Evolutionary conservation across 768 basidiomycete genomes (phyloP), one percentile per base, ranked within the genome.

Genomic region (Pulveroboletus sp.): DNA sequence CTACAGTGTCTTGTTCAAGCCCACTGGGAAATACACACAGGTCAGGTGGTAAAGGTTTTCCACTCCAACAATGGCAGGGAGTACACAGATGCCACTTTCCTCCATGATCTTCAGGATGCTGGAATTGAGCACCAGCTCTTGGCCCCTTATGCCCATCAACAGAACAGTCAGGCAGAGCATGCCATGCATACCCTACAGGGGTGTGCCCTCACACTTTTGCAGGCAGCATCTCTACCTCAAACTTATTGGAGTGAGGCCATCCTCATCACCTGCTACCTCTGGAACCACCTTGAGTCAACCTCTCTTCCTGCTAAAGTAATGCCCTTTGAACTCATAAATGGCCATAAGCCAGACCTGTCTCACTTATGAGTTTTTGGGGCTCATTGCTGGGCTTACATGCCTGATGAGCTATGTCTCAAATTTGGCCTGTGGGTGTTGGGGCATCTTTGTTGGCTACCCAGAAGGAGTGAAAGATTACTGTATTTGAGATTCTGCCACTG

Each of bases 111-210:
- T 1, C 4, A 27, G 1, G 31, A 24, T 3, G 23, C 14, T 8
- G 70, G 67, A 0, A 66, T 70, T 10, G 14, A 26, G 0, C 44
- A 58, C 1, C 63, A 68, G 35, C 12, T 54, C 0, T 58, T 64
- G 5, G 59, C 54, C 1, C 63, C 69, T 0, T 68, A 70, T 54
- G 59, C 65, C 2, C 67, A 71, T 34, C 56, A 59, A 3, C 68
- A 70, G 50, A 70, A 70, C 51, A 61, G 69, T 0, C 65, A 62
- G 31, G 59, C 56, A 5, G 65, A 72, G 40, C 40, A 60, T 0
- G 64, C 56, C 32, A 62, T 71, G 20, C 42, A 60, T 0, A 68
- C 63, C 0, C 50, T 70, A 1, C 54, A 65, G 22, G 64, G 65
- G 14, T 47, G 52, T 4, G 56, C 54, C 4, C 56, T 57, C 13